Base-by-base conservation (phyloP, 2,329 filamentous ascomycete genomes). In the Phialophora chinensis region DNA sequence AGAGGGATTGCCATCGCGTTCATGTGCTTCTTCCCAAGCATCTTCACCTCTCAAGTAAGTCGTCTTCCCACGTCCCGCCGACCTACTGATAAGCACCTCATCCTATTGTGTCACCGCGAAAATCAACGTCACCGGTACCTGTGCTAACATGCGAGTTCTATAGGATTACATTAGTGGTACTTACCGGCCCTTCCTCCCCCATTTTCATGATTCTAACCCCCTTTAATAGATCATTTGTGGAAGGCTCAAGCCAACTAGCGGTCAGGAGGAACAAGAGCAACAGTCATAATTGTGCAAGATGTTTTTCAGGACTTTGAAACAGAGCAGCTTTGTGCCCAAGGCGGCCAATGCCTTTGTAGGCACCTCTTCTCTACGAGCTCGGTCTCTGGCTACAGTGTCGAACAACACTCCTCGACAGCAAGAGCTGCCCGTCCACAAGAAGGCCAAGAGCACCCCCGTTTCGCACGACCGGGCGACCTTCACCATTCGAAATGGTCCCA, bases 401-500 rank as follows among this genome's bases (percentile, higher is more conserved):
- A 67, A 68, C 60, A 68, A 63, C 31, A 69, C 66, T 23, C 79
- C 82, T 42, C 81, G 83, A 69, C 59, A 69, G 42, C 64, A 68
- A 64, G 54, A 65, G 10, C 56, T 65, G n/a, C 69, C 67, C n/a
- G 38, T 69, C 23, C 65, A 65, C 67, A 80, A 84, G 70, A 84
- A 84, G 72, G 54, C 60, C 63, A 54, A 65, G 53, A 85, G 87
- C 68, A 93, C 89, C 71, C 87, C 89, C 67, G 88, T 88, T 69
- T 86, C 88, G 54, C 87, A 87, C 75, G 90, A 93, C 75, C 86
- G 91, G 74, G 95, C 95, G 70, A 98, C 95, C 66, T 91, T 99
- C 76, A 98, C 94, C 71, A 96, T 99, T 79, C 91, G 91, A 82
- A 92, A 97, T 83, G 95, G 95, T 69, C 95, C 95, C 53, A 90